These are phyloP conservation scores for Acanthamoeba sp. DNA, from an alignment of 208 protist species.

Conservation along the genomic window DNA sequence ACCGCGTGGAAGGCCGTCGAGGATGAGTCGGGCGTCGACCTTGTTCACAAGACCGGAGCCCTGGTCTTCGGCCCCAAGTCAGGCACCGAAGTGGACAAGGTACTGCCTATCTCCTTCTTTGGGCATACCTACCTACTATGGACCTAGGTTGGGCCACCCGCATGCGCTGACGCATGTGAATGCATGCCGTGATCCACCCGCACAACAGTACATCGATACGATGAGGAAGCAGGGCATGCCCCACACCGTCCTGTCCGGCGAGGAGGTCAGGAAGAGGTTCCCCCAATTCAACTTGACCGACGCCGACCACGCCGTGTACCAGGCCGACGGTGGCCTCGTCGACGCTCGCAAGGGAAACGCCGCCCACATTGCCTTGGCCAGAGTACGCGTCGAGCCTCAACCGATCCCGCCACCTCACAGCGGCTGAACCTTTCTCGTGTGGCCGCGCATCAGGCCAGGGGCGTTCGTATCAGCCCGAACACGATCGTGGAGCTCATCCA, in stretches of 20 bases:
- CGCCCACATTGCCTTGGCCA: not conserved
- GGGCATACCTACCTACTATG: not conserved
- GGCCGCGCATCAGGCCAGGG: not conserved
- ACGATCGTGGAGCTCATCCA: conserved; percentile 44
- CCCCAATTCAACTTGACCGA: conserved; percentile 64
- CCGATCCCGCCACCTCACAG: no score
- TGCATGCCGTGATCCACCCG: not conserved
- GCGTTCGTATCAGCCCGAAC: conserved; percentile 9
- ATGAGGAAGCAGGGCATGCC: conserved; percentile 58
- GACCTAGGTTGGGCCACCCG: no score
- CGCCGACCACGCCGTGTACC: conserved; percentile 50
- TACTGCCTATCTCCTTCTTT: not conserved
- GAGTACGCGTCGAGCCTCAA: not conserved
- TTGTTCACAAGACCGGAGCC: conserved; percentile 67
- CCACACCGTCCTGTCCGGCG: conserved; percentile 14
- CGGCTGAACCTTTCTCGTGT: not conserved
- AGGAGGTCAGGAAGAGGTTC: conserved; percentile 55
- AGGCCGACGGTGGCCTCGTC: conserved; percentile 70
- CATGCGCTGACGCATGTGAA: not conserved
- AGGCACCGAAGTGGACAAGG: conserved; percentile 32
- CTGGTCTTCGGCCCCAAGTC: conserved; percentile 70
- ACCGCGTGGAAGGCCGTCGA: conserved; percentile 68
- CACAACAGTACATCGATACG: not conserved
- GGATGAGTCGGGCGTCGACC: conserved; percentile 67
- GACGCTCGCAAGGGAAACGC: conserved; percentile 65